Percentiles rank a stretch among this genome's conserved stretches.
Evolutionary conservation across 352 stramenopile genomes (phyloP).

Genomic region (Phytophthora sp.): DNA sequence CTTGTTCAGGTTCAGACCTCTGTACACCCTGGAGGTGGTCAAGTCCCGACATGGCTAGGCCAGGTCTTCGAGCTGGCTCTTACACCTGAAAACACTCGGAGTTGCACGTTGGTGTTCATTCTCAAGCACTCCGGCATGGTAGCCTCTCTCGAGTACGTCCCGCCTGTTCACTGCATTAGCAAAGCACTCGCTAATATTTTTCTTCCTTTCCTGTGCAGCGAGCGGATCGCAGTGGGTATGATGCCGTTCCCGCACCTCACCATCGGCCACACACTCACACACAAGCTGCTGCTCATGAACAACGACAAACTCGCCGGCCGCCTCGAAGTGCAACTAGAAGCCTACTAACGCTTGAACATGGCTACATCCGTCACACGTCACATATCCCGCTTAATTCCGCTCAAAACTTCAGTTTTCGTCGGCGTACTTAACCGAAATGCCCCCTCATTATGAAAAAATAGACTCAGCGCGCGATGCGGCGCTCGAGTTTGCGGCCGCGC

Average conservation of each 20-base stretch:
- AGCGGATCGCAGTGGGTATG: constrained; percentile 32
- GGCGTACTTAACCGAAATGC: no score
- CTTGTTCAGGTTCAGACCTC: constrained; percentile 28
- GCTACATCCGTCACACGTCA: constrained; percentile 20
- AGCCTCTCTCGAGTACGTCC: constrained; percentile 27
- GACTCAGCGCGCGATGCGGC: constrained; percentile 69
- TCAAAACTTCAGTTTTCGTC: no score
- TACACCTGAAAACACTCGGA: constrained; percentile 18
- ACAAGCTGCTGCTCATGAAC: constrained; percentile 36
- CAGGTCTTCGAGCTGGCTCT: constrained; percentile 37
- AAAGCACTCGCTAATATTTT: no score
- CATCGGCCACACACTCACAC: constrained; percentile 17
- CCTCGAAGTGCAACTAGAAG: constrained; percentile 30
- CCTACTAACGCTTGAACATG: constrained; percentile 18
- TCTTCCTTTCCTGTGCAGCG: constrained; percentile 9
- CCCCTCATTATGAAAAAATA: no score
- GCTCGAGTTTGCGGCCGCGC: constrained; percentile 84
- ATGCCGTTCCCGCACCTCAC: constrained; percentile 28
- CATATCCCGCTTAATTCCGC: background rate
- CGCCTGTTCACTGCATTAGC: no score
- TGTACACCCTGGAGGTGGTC: constrained; percentile 26
- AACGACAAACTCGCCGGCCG: constrained; percentile 25
- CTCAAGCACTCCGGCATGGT: constrained; percentile 30
- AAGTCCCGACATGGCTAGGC: constrained; percentile 25
- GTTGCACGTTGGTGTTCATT: constrained; percentile 34